A percentile compares a stretch with the other conserved stretches of the same genome.
These are phyloP conservation scores for Coniella vitis DNA, from an alignment of 2,329 filamentous ascomycete species.

Conservation along the genomic window DNA sequence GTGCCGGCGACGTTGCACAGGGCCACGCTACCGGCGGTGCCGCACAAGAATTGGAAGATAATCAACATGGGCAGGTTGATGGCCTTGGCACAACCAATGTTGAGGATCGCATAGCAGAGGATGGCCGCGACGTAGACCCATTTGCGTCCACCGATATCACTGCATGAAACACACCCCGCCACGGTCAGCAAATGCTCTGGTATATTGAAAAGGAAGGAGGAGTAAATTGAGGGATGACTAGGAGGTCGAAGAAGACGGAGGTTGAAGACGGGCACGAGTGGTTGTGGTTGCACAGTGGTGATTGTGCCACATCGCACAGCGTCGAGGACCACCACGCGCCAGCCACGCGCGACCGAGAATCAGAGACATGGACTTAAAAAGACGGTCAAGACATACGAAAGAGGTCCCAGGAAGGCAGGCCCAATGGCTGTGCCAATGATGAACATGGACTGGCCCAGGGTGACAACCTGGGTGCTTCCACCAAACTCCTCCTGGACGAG, in stretches of 20 bases:
- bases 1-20: slow-evolving; percentile 30
- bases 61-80: slow-evolving; percentile 31
- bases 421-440: slow-evolving; percentile 35
- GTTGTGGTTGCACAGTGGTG: background rate
- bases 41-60: slow-evolving; percentile 31
- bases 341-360: background rate
- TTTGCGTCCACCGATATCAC: slow-evolving; percentile 35
- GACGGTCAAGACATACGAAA: slow-evolving; percentile 26
- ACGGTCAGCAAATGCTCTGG: background rate
- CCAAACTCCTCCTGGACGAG: slow-evolving; percentile 31
- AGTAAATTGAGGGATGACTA: no score
- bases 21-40: slow-evolving; percentile 28
- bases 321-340: background rate
- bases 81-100: slow-evolving; percentile 29
- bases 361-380: background rate
- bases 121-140: slow-evolving; percentile 35
- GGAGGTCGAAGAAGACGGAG: no score
- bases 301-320: background rate
- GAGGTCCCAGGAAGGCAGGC: slow-evolving; percentile 32
- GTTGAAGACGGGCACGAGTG: background rate
- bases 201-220: background rate
- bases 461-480: slow-evolving; percentile 29
- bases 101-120: slow-evolving; percentile 27
- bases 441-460: slow-evolving; percentile 35
- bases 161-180: slow-evolving; percentile 7